Percentiles rank a stretch among this genome's conserved stretches.
Conservation (phyloP, 805 yeast genomes). For the Myxozyma monticola region DNA sequence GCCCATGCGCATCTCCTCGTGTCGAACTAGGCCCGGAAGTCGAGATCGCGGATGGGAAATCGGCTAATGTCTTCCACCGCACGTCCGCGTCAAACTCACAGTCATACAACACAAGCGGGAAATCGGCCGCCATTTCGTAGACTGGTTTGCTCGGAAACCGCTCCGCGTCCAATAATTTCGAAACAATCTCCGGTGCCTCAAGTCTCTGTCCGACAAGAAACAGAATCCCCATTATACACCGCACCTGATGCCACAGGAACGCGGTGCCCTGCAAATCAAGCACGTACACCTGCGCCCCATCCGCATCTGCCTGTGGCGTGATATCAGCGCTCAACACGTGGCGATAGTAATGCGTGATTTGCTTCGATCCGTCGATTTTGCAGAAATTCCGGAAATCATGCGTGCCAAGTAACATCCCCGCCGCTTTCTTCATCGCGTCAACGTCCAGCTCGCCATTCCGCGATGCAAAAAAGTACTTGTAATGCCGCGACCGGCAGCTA, state of each 20-base stretch:
- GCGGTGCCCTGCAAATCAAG: slow-evolving; percentile 85
- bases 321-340: slow-evolving; percentile 57
- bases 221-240: slow-evolving; percentile 88
- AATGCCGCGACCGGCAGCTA: slow-evolving; percentile 83
- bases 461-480: slow-evolving; percentile 69
- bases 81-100: slow-evolving; percentile 65
- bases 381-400: slow-evolving; percentile 95
- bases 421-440: slow-evolving; percentile 68
- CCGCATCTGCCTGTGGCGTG: slow-evolving; percentile 8
- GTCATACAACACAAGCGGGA: slow-evolving; percentile 83
- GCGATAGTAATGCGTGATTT: slow-evolving; percentile 76
- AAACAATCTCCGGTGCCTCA: slow-evolving; percentile 61
- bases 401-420: slow-evolving; percentile 60
- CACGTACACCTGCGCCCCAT: slow-evolving; percentile 57
- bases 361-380: slow-evolving; percentile 91
- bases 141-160: slow-evolving; percentile 66
- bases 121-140: slow-evolving; percentile 86
- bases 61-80: slow-evolving; percentile 22
- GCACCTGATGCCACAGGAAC: slow-evolving; percentile 95
- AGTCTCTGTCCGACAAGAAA: slow-evolving; percentile 76
- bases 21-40: slow-evolving; percentile 22
- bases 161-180: slow-evolving; percentile 57
- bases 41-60: slow-evolving; percentile 53
- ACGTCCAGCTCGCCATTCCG: slow-evolving; percentile 50
- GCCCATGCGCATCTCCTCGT: slow-evolving; percentile 39